Evolutionary conservation across 1,284 basidiomycete genomes (phyloP).

Genomic region (Irpex rosettiformis): DNA sequence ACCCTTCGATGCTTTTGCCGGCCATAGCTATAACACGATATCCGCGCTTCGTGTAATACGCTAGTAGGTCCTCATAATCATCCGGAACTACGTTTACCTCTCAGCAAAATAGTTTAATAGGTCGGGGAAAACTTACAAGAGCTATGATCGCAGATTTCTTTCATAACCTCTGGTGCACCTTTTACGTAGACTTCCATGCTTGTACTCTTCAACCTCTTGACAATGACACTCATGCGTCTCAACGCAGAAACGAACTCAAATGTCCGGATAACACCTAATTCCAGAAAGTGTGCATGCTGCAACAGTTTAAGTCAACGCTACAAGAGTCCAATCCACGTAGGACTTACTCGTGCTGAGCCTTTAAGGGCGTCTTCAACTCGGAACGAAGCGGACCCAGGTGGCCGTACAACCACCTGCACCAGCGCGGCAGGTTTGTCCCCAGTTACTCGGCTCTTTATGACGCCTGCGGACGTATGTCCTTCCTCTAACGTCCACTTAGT

Average conservation of each 20-base stretch:
- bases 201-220: slow-evolving; percentile 89
- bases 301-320: slow-evolving; percentile 5
- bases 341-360: slow-evolving; percentile 66
- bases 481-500: slow-evolving; percentile 97
- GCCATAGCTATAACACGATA: slow-evolving; percentile 99
- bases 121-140: slow-evolving; percentile 62
- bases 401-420: slow-evolving; percentile 95
- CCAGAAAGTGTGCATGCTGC: slow-evolving; percentile 92
- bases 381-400: slow-evolving; percentile 89
- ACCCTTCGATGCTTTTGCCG: slow-evolving; percentile 89
- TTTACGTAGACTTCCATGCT: slow-evolving; percentile 99
- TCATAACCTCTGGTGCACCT: slow-evolving; percentile 98
- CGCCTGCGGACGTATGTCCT: slow-evolving; percentile 69
- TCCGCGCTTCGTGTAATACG: slow-evolving; percentile 96
- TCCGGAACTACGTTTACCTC: slow-evolving; percentile 69
- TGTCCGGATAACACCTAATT: slow-evolving; percentile 92
- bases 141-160: slow-evolving; percentile 87
- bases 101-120: not conserved
- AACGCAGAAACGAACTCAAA: slow-evolving; percentile 97
- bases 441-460: slow-evolving; percentile 63
- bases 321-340: not conserved
- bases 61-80: slow-evolving; percentile 95
- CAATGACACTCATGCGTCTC: slow-evolving; percentile 96
- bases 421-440: slow-evolving; percentile 81
- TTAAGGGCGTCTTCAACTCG: slow-evolving; percentile 91